A percentile compares a stretch with the other conserved stretches of the same genome.
phyloP scores from a whole-genome alignment of 345 rosid genomes.

The Eucalyptus lansdowneana region DNA sequence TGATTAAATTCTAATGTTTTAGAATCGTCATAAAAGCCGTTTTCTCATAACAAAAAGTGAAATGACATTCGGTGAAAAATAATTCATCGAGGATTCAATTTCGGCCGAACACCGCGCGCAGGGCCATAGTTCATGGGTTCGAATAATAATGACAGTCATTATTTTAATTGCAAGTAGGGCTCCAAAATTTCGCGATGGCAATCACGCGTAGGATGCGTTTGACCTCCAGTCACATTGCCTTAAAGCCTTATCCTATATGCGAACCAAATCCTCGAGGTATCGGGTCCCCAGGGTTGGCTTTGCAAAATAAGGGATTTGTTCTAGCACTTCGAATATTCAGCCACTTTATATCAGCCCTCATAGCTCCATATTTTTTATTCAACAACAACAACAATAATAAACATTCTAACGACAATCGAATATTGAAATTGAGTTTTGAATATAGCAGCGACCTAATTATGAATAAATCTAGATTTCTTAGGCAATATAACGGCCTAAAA shows the following conservation, averaged over 20 bases:
- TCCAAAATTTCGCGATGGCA: background rate
- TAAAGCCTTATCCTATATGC: background rate
- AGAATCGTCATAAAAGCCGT: too few relatives aligned
- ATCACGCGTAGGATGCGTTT: background rate
- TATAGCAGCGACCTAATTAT: background rate
- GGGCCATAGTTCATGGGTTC: too few relatives aligned
- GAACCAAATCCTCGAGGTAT: background rate
- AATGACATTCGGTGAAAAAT: too few relatives aligned
- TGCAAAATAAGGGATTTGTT: background rate
- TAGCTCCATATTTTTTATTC: background rate
- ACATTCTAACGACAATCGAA: background rate
- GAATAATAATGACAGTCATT: too few relatives aligned
- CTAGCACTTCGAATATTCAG: background rate
- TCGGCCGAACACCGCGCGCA: too few relatives aligned
- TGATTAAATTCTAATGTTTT: too few relatives aligned
- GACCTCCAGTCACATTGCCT: background rate
- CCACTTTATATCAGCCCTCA: background rate
- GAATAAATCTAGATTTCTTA: background rate
- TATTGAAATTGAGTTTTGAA: background rate
- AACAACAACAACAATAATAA: background rate
- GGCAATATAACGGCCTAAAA: background rate
- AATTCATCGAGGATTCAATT: too few relatives aligned
- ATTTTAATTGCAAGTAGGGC: background rate
- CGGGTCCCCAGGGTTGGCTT: background rate
- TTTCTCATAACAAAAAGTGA: too few relatives aligned